phyloP scores from a whole-genome alignment of 768 basidiomycete genomes.

The Amanita rubescens region DNA sequence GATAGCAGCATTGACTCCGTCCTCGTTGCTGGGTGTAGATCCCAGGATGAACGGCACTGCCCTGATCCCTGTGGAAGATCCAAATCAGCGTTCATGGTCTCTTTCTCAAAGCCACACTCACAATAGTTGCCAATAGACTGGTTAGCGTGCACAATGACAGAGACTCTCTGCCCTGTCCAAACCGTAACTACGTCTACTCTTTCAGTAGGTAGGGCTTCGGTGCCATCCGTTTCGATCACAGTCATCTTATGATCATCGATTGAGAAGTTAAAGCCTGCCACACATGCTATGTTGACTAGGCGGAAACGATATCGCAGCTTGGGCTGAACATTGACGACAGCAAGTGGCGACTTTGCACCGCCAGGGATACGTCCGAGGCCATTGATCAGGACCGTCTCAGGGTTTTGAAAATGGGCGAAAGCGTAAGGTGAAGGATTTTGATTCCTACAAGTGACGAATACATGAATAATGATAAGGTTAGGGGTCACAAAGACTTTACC shows the following conservation, averaged over 20 bases:
- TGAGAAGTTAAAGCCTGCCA: conserved; percentile 32
- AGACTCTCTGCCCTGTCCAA: conserved; percentile 3
- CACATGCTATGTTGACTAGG: conserved; percentile 18
- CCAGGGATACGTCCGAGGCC: conserved; percentile 27
- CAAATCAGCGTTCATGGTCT: neutral
- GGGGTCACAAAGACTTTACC: conserved; percentile 15
- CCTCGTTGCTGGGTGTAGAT: conserved; percentile 19
- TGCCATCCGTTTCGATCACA: conserved; percentile 41
- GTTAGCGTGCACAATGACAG: neutral
- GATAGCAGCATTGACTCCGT: conserved; percentile 18
- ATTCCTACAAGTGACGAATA: conserved; percentile 15
- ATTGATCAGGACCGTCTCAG: conserved; percentile 30
- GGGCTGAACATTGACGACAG: conserved; percentile 26
- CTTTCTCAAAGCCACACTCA: neutral
- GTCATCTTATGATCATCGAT: conserved; percentile 40
- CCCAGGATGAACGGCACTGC: conserved; percentile 28
- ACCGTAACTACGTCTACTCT: neutral
- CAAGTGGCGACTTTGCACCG: conserved; percentile 19
- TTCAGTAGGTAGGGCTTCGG: neutral
- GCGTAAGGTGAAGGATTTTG: conserved; percentile 13
- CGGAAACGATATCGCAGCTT: conserved; percentile 26
- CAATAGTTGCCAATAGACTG: neutral
- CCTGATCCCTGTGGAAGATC: conserved; percentile 13
- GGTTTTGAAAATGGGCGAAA: conserved; percentile 15
- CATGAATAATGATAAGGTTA: neutral